Evolutionary conservation across 192 early-diverging fungal genomes (phyloP).

Genomic region (Thoreauomyces humboldtii): DNA sequence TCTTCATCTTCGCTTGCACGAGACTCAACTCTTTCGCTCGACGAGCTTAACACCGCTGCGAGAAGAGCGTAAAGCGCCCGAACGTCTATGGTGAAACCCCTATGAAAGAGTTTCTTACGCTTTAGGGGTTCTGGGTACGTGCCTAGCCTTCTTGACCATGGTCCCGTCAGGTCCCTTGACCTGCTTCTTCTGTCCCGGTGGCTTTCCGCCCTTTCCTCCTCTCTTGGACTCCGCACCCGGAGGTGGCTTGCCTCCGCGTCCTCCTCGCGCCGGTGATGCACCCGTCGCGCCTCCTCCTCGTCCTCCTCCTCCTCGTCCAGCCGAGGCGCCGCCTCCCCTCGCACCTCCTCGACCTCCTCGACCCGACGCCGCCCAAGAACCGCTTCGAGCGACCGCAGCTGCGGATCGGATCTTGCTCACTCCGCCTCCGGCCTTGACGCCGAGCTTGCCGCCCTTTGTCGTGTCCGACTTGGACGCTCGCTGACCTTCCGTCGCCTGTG

Average conservation of each 20-base stretch:
- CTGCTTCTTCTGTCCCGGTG: neutral
- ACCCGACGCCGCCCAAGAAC: neutral
- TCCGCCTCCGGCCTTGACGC: neutral
- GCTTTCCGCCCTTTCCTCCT: neutral
- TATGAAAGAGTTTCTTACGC: neutral
- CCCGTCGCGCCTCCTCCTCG: neutral
- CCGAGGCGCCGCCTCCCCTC: too few relatives aligned
- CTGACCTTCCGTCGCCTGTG: neutral
- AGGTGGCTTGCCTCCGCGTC: neutral
- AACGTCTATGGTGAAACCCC: too few relatives aligned
- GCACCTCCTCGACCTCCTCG: neutral
- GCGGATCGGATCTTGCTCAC: neutral
- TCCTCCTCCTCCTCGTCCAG: neutral
- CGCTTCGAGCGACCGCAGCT: neutral
- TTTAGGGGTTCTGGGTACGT: neutral
- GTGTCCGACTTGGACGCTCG: slow-evolving; percentile 7
- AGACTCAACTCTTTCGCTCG: too few relatives aligned
- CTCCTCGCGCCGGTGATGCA: neutral
- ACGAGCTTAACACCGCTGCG: too few relatives aligned
- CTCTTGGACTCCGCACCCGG: neutral
- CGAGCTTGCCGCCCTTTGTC: slow-evolving; percentile 6
- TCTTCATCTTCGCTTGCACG: too few relatives aligned
- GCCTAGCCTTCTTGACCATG: neutral
- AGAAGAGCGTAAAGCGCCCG: too few relatives aligned
- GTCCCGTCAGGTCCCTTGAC: neutral